These are phyloP conservation scores for Debaryomyces sp. DNA, from an alignment of 1,139 yeast species.

Conservation along the genomic window DNA sequence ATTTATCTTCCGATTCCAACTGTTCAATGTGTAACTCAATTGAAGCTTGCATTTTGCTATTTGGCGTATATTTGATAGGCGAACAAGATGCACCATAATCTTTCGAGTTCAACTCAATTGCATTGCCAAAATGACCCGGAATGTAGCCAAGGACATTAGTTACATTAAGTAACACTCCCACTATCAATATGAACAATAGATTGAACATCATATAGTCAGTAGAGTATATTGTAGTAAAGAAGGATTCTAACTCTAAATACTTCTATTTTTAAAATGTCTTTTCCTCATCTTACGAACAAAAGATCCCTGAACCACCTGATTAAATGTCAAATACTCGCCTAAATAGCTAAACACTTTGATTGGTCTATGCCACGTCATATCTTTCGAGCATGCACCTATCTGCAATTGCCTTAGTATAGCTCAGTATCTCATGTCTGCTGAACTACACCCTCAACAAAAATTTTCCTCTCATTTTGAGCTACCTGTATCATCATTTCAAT, in stretches of 20 bases:
- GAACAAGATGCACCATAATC: slow-evolving; percentile 11
- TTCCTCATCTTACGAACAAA: neutral
- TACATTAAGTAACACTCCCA: neutral
- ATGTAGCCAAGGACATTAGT: neutral
- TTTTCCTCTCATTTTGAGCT: neutral
- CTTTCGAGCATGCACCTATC: neutral
- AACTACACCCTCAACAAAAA: neutral
- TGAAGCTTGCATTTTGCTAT: slow-evolving; percentile 9
- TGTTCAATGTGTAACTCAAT: slow-evolving; percentile 4
- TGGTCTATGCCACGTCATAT: neutral
- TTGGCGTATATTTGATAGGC: slow-evolving; percentile 5
- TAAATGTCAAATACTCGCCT: neutral
- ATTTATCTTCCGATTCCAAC: neutral
- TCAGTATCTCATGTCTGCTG: neutral
- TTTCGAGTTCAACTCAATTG: slow-evolving; percentile 5
- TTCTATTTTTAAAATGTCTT: neutral
- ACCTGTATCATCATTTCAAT: neutral
- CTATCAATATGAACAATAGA: neutral
- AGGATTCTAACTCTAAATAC: neutral
- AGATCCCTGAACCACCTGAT: neutral
- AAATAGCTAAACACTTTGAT: neutral
- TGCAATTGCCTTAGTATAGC: neutral
- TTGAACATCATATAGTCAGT: neutral
- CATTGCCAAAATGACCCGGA: neutral
- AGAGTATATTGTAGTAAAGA: no score